A percentile compares a stretch with the other conserved stretches of the same genome.
These are phyloP conservation scores for Sporothrix curviconia DNA, from an alignment of 2,329 filamentous ascomycete genomes.

Conservation along the genomic window DNA sequence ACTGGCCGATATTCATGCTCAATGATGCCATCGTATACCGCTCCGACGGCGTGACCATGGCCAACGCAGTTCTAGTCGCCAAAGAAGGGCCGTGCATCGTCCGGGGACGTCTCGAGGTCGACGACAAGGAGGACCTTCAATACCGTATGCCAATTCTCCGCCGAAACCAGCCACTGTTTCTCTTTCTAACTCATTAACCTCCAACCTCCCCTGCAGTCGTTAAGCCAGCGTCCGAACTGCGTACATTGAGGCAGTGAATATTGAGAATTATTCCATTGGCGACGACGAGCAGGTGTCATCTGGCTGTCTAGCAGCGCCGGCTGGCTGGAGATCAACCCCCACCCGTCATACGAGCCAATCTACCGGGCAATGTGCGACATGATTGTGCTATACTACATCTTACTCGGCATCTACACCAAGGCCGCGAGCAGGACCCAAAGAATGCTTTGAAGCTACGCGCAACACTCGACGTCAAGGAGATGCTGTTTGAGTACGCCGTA, in stretches of 20 bases:
- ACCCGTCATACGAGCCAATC: constrained; percentile 48
- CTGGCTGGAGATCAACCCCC: constrained; percentile 62
- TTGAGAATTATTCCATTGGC: constrained; percentile 58
- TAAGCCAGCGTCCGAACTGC: constrained; percentile 26
- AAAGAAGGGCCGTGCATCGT: constrained; percentile 55
- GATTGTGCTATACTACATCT: constrained; percentile 56
- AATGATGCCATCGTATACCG: constrained; percentile 53
- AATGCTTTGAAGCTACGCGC: constrained; percentile 29
- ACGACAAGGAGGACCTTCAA: constrained; percentile 35
- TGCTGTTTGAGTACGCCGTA: constrained; percentile 43
- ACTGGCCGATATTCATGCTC: constrained; percentile 58
- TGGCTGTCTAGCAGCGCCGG: constrained; percentile 61
- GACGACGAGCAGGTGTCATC: constrained; percentile 47
- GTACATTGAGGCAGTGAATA: constrained; percentile 42
- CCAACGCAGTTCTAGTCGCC: constrained; percentile 56
- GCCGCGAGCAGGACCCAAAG: constrained; percentile 25
- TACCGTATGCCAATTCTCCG: constrained; percentile 28
- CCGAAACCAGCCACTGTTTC: too few relatives aligned
- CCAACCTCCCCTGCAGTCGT: constrained; percentile 25
- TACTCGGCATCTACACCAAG: constrained; percentile 49
- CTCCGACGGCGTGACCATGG: constrained; percentile 45
- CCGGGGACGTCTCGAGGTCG: constrained; percentile 51
- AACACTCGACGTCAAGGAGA: constrained; percentile 25
- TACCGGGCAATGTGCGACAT: constrained; percentile 57
- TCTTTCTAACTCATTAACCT: too few relatives aligned